Evolutionary conservation across 176 grass and related monocot genomes (phyloP).

Genomic region (Musa schizocarpa): DNA sequence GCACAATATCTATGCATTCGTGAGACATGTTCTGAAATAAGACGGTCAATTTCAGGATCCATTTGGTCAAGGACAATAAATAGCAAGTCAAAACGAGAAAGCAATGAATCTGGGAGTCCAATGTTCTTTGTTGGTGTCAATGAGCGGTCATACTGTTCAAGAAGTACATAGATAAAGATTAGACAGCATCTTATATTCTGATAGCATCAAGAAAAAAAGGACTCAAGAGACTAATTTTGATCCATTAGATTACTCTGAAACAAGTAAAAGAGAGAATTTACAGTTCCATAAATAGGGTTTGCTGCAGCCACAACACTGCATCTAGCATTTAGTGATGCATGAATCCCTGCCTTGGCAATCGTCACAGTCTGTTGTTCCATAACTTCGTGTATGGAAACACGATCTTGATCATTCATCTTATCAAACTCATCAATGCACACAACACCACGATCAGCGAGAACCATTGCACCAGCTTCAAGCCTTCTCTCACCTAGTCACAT

Average conservation of each 20-base stretch:
- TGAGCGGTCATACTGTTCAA: constrained; percentile 74
- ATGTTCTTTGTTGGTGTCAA: constrained; percentile 97
- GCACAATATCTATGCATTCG: constrained; percentile 95
- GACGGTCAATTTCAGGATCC: constrained; percentile 91
- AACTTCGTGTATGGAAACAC: constrained; percentile 97
- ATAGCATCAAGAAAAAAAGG: not conserved
- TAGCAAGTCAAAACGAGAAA: constrained; percentile 98
- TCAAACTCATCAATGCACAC: constrained; percentile 99
- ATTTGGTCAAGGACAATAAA: constrained; percentile 99
- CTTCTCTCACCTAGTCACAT: constrained; percentile 75
- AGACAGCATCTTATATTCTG: constrained; percentile 5
- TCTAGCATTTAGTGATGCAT: constrained; percentile 92
- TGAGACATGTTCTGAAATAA: constrained; percentile 89
- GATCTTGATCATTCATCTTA: constrained; percentile 98
- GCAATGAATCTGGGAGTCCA: constrained; percentile 86
- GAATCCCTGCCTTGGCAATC: constrained; percentile 96
- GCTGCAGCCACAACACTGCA: constrained; percentile 98
- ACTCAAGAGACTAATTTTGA: not conserved
- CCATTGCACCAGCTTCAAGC: constrained; percentile 98
- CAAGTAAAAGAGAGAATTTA: constrained; percentile 25
- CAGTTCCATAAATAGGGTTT: constrained; percentile 98
- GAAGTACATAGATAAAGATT: constrained; percentile 14
- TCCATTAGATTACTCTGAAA: not conserved
- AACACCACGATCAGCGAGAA: constrained; percentile 93
- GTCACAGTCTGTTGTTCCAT: constrained; percentile 99